Conservation (phyloP, 176 grass and related monocot genomes). For the Coix lacrymajobi region DNA sequence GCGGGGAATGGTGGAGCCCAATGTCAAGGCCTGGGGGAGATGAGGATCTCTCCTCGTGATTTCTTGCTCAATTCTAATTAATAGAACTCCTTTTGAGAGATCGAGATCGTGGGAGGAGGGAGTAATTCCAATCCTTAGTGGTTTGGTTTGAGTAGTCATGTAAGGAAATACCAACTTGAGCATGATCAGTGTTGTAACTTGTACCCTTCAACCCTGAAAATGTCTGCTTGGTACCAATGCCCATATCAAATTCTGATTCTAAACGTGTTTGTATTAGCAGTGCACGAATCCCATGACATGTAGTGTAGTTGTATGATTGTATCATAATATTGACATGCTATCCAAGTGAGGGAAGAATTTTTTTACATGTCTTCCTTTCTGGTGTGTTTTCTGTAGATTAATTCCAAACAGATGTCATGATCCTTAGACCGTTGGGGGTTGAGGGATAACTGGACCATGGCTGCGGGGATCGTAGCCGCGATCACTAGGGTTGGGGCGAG, state of each 20-base stretch:
- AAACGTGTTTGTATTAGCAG: not conserved
- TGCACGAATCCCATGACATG: not conserved
- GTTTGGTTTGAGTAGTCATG: not conserved
- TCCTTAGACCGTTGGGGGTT: no score
- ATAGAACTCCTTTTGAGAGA: not conserved
- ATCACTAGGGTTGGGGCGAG: no score
- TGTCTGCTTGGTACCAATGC: not conserved
- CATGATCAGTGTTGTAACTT: not conserved
- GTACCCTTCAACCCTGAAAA: not conserved
- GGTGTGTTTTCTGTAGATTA: not conserved
- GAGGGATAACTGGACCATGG: no score
- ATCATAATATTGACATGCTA: not conserved
- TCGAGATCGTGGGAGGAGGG: no score
- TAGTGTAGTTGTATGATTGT: not conserved
- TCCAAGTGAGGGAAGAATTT: not conserved
- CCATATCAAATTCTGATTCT: not conserved
- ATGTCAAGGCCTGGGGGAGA: not conserved
- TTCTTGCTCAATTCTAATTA: not conserved
- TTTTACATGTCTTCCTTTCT: not conserved
- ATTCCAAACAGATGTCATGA: no score
- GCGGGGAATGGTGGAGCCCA: no score
- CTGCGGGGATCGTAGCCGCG: no score
- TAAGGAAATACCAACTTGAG: not conserved
- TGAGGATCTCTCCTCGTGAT: not conserved
- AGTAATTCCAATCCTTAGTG: no score